Percentiles rank a stretch among this genome's conserved stretches.
phyloP scores from a whole-genome alignment of 805 yeast species.

The Candida pini region DNA sequence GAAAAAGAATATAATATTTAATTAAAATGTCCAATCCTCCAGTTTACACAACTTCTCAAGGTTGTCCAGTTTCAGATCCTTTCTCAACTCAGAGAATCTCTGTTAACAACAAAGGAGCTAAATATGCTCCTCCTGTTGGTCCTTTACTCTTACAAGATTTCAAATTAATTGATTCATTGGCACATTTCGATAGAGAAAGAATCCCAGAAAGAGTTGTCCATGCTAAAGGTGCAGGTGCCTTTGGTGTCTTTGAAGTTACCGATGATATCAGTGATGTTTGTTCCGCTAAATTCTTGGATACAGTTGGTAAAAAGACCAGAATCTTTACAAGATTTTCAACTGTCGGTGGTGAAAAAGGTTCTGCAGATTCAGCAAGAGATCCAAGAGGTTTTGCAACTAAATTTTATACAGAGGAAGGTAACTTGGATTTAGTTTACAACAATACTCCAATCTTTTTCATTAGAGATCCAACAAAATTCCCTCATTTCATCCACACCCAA shows the following conservation, averaged over 20 bases:
- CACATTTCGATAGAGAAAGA: conserved; percentile 86
- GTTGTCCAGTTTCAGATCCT: conserved; percentile 71
- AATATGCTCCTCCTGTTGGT: conserved; percentile 39
- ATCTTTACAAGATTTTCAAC: conserved; percentile 75
- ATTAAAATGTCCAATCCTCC: conserved; percentile 39
- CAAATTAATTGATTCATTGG: conserved; percentile 71
- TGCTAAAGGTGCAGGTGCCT: conserved; percentile 92
- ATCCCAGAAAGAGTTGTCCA: conserved; percentile 92
- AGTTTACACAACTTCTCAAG: conserved; percentile 64
- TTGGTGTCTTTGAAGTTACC: conserved; percentile 80
- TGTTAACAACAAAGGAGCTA: conserved; percentile 33
- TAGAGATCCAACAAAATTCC: conserved; percentile 82
- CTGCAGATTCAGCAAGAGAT: conserved; percentile 80
- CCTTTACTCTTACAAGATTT: conserved; percentile 80
- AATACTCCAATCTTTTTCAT: conserved; percentile 83
- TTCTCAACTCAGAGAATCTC: conserved; percentile 75
- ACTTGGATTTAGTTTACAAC: conserved; percentile 79
- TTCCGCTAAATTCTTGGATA: conserved; percentile 62
- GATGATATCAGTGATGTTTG: conserved; percentile 75
- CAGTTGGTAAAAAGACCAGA: conserved; percentile 76
- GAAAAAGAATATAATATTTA: no score
- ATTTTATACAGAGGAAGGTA: conserved; percentile 79
- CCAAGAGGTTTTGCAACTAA: conserved; percentile 83
- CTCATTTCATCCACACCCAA: conserved; percentile 84
- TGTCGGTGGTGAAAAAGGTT: conserved; percentile 81